These are phyloP conservation scores for Fusarium nygamai DNA, from an alignment of 2,329 filamentous ascomycete genomes.

Conservation along the genomic window DNA sequence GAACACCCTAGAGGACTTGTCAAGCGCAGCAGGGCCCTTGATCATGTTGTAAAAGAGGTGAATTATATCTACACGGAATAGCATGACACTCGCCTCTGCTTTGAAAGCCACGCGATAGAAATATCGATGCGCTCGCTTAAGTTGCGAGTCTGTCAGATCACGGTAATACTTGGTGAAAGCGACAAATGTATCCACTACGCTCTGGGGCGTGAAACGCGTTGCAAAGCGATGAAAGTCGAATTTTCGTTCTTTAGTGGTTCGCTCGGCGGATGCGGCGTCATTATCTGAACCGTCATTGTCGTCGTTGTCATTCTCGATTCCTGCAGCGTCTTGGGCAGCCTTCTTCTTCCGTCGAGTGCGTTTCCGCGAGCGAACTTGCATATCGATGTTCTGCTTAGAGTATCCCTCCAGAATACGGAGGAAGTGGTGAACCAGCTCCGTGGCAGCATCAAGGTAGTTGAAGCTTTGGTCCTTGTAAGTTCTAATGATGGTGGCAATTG, in stretches of 20 bases:
- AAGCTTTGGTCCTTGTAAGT: constrained; percentile 96
- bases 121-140: constrained; percentile 93
- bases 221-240: constrained; percentile 93
- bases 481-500: constrained; percentile 80
- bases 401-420: constrained; percentile 91
- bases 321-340: constrained; percentile 56
- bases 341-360: constrained; percentile 79
- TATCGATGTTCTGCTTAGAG: constrained; percentile 91
- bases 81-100: constrained; percentile 86
- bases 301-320: constrained; percentile 60
- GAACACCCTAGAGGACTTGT: constrained; percentile 72
- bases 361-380: constrained; percentile 88
- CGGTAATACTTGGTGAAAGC: constrained; percentile 81
- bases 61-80: constrained; percentile 92
- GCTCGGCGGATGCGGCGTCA: constrained; percentile 76
- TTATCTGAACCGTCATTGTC: constrained; percentile 76
- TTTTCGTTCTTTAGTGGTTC: constrained; percentile 81
- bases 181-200: constrained; percentile 89
- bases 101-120: constrained; percentile 96
- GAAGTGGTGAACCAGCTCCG: constrained; percentile 91
- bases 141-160: constrained; percentile 80
- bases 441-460: constrained; percentile 90
- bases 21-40: constrained; percentile 83
- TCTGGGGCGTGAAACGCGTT: constrained; percentile 82
- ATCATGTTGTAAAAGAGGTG: constrained; percentile 90